These are phyloP conservation scores for Tulasnella sp. DNA, from an alignment of 768 basidiomycete species.

Conservation along the genomic window DNA sequence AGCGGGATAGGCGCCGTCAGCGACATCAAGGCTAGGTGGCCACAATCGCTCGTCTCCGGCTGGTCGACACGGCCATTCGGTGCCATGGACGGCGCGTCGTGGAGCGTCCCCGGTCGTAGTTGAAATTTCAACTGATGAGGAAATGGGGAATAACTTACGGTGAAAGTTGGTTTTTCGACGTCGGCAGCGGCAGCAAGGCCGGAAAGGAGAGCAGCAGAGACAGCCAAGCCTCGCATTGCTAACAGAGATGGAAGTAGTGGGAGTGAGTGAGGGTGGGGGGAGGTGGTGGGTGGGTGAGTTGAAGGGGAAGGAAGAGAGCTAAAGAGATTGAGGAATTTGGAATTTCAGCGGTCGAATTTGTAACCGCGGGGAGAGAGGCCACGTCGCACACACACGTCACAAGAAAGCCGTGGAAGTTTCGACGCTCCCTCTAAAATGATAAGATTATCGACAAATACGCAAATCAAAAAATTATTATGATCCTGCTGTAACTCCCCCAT, in stretches of 20 bases:
- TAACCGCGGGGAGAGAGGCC: constrained; percentile 6
- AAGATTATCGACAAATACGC: background rate
- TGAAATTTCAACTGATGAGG: background rate
- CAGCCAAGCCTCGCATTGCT: constrained; percentile 77
- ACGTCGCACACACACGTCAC: constrained; percentile 7
- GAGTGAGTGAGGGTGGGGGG: constrained; percentile 29
- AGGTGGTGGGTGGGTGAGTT: constrained; percentile 34
- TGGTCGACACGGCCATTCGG: background rate
- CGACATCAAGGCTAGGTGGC: background rate
- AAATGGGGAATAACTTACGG: background rate
- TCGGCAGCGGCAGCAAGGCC: constrained; percentile 47
- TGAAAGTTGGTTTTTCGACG: constrained; percentile 15
- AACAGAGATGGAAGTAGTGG: background rate
- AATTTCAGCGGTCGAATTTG: constrained; percentile 14
- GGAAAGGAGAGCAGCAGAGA: constrained; percentile 61
- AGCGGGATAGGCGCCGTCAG: background rate
- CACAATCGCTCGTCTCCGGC: background rate
- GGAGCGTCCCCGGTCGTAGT: background rate
- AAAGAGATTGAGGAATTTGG: constrained; percentile 35
- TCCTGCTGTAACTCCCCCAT: background rate
- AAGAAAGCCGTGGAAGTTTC: constrained; percentile 4
- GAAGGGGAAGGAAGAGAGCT: constrained; percentile 31
- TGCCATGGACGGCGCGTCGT: background rate
- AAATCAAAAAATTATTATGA: background rate
- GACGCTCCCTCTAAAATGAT: background rate